Percentiles rank a stretch among this genome's conserved stretches.
These are phyloP conservation scores for Pestalotiopsis sp. DNA, from an alignment of 2,329 filamentous ascomycete species.

Conservation along the genomic window DNA sequence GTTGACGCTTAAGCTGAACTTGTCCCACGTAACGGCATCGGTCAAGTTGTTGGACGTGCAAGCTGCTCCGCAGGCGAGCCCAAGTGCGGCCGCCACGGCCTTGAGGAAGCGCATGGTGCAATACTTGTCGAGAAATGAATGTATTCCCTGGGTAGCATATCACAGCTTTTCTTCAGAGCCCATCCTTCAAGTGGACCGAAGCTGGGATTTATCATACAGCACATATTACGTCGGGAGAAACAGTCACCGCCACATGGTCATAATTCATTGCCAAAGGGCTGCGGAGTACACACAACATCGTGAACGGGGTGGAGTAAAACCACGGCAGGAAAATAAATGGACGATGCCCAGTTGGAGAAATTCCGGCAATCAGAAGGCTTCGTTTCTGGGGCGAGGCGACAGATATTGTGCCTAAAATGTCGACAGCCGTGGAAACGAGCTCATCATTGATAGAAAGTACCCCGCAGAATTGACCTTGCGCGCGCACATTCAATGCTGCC, in stretches of 20 bases:
- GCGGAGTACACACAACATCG: neutral
- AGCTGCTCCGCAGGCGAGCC: slow-evolving; percentile 21
- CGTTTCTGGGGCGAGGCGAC: neutral
- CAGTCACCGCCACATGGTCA: neutral
- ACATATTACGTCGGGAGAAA: neutral
- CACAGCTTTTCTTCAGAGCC: neutral
- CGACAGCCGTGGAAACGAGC: neutral
- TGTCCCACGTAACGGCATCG: slow-evolving; percentile 52
- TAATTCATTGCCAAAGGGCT: neutral
- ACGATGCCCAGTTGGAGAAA: neutral
- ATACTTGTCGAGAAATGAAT: neutral
- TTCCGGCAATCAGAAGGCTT: slow-evolving; percentile 13
- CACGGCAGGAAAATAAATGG: neutral
- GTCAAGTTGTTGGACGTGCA: slow-evolving; percentile 44
- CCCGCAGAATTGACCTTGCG: neutral
- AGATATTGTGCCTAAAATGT: slow-evolving; percentile 9
- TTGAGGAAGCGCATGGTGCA: slow-evolving; percentile 5
- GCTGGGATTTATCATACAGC: neutral
- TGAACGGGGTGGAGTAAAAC: neutral
- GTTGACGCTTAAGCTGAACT: slow-evolving; percentile 52
- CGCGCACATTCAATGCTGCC: neutral
- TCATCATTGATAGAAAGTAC: neutral
- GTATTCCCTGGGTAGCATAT: neutral
- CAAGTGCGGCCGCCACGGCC: slow-evolving; percentile 1
- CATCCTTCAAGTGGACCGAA: neutral